Base-by-base conservation (phyloP, 2,329 filamentous ascomycete species). In the Botrytis porri region DNA sequence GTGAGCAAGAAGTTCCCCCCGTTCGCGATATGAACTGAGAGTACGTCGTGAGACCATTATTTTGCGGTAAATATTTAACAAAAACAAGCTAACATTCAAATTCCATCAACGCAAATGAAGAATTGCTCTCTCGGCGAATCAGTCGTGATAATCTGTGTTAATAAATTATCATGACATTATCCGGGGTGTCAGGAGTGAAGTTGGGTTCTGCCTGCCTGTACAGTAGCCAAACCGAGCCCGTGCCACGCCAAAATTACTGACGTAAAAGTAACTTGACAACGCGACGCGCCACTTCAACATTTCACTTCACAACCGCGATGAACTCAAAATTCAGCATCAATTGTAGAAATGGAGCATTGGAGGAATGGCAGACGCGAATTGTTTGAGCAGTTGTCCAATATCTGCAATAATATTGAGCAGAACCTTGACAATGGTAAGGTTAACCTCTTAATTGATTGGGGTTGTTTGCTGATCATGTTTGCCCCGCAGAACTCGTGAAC, bases 301-400 rank as follows among this genome's bases (percentile, higher is more conserved):
- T 41, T 67, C 39, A 70, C n/a, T n/a, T 60, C 37, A 62, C 16
- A 43, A 35, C 18, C 39, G 67, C n/a, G 39, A 70, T 70, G 54
- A 70, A 70, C 25, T 20, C 4, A 20, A 35, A 37, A 70, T 70
- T 62, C 54, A 29, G 8, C 54, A 70, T 3, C 18, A 61, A n/a
- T 14, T 22, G 22, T 32, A 62, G 35, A 60, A 18, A 80, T 80
- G 79, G 76, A 80, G 59, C 77, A 75, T 41, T 79, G 77, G 78
- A 72, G 69, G 54, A 76, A 75, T 70, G 77, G 77, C 16, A 75
- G 76, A 32, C 64, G 70, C 35, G 76, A 78, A 39, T 65, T 79
- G 7, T 73, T 78, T 6, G 75, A 77, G 25, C 73, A 77, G 29
- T 57, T 80, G 59, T 73, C 66, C 6, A 75, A 71, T 57, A 64